phyloP scores from a whole-genome alignment of 2,329 filamentous ascomycete species.

The Talaromyces sp. region DNA sequence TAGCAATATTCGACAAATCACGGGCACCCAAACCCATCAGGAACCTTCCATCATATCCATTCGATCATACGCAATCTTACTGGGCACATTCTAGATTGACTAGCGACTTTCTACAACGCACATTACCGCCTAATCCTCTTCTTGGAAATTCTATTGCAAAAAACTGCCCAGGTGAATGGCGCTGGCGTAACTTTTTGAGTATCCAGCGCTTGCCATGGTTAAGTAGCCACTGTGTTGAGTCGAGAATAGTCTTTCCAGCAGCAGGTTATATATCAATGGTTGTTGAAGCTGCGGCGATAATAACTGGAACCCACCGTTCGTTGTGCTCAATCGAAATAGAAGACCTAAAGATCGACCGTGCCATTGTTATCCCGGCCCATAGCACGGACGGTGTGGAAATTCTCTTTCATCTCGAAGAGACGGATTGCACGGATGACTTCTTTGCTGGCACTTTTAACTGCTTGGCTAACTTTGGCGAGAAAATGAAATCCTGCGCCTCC shows the following conservation, averaged over 20 bases:
- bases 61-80: constrained; percentile 13
- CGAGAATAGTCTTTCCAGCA: constrained; percentile 27
- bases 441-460: constrained; percentile 5
- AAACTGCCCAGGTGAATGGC: background rate
- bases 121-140: background rate
- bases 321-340: constrained; percentile 21
- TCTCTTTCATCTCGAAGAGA: background rate
- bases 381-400: background rate
- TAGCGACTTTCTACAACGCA: background rate
- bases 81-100: constrained; percentile 17
- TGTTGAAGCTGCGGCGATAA: constrained; percentile 17
- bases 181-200: constrained; percentile 22
- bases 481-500: background rate
- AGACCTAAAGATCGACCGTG: constrained; percentile 21
- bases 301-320: background rate
- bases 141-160: background rate
- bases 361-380: constrained; percentile 20
- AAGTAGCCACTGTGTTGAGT: constrained; percentile 27
- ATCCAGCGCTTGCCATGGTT: constrained; percentile 28
- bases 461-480: background rate
- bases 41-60: constrained; percentile 16
- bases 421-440: background rate
- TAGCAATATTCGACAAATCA: background rate
- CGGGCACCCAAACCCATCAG: background rate
- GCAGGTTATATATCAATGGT: constrained; percentile 26